A percentile compares a stretch with the other conserved stretches of the same genome.
Evolutionary conservation across 306 rosid species (phyloP).

Genomic region (Luffa acutangula): DNA sequence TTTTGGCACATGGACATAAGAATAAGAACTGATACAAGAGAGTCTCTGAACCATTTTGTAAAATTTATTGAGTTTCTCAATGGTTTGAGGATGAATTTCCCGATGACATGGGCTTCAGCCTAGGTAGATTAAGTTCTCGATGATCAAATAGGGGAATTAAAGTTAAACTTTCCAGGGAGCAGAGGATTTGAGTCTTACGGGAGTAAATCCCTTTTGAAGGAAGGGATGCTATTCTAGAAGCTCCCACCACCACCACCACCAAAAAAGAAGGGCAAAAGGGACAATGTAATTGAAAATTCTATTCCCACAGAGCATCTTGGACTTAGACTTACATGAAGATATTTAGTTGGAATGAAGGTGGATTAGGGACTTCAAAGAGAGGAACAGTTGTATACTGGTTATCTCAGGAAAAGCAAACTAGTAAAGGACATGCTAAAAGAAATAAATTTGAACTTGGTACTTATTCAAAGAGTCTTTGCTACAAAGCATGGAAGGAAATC

Average conservation of each 20-base stretch:
- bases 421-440: background rate
- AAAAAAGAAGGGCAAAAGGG: background rate
- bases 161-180: background rate
- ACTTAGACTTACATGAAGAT: background rate
- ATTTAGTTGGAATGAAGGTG: background rate
- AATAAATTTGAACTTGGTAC: too few species aligned
- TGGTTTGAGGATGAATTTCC: background rate
- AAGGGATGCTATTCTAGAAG: background rate
- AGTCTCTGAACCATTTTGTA: background rate
- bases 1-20: background rate
- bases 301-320: background rate
- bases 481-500: too few species aligned
- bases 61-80: background rate
- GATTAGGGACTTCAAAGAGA: background rate
- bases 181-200: background rate
- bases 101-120: background rate
- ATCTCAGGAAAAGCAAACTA: background rate
- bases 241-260: too few species aligned
- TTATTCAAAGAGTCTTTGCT: too few species aligned
- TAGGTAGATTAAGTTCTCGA: background rate
- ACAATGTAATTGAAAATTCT: background rate
- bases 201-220: background rate
- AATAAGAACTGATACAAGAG: background rate
- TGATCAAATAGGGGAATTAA: background rate
- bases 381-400: background rate